These are phyloP conservation scores for Raddia distichophylla DNA, from an alignment of 176 grass and related monocot species.

Conservation along the genomic window DNA sequence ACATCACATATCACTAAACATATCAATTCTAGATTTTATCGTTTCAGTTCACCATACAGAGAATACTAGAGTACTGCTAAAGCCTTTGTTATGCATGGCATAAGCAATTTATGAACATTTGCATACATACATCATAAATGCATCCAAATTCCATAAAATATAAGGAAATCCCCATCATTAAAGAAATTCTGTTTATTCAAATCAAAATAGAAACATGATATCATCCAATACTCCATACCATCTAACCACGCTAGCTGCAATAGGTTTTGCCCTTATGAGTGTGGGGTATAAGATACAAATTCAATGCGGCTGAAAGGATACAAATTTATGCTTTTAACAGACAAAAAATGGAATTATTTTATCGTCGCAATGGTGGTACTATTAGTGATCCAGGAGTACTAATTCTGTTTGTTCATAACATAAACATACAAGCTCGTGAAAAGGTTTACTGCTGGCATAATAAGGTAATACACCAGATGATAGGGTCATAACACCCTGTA, in stretches of 20 bases:
- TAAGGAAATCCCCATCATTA: background rate
- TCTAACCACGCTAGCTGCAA: constrained; percentile 8
- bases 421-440: background rate
- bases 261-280: background rate
- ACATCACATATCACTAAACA: constrained; percentile 5
- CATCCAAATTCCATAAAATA: constrained; percentile 16
- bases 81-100: background rate
- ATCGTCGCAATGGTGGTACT: background rate
- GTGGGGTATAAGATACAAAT: background rate
- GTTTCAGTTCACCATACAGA: constrained; percentile 25
- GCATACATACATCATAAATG: background rate
- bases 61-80: constrained; percentile 2
- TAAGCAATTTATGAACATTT: constrained; percentile 19
- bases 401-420: background rate
- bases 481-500: background rate
- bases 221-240: background rate
- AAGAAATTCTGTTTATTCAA: background rate
- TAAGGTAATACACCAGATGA: constrained; percentile 4
- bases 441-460: background rate
- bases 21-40: constrained; percentile 16
- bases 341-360: background rate
- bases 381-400: background rate
- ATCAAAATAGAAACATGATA: constrained; percentile 7
- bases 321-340: background rate
- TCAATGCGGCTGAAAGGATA: background rate